Conservation (phyloP, 192 early-diverging fungal genomes). For the Mortierella alpina region DNA sequence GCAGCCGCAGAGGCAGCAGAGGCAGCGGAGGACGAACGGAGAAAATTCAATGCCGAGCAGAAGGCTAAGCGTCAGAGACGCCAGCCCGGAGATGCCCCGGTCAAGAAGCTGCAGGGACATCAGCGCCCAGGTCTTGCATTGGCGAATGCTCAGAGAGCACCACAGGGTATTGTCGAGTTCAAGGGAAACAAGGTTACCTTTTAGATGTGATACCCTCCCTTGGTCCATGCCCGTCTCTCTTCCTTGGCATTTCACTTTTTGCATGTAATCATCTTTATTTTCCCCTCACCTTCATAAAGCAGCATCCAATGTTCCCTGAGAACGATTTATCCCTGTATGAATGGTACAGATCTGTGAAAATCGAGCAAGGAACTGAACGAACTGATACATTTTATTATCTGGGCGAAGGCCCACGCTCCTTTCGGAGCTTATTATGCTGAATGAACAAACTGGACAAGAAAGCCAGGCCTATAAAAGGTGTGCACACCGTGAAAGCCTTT, state of each 20-base stretch:
- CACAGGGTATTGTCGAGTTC: constrained; percentile 64
- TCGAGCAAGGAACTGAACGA: background rate
- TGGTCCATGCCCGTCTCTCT: background rate
- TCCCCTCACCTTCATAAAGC: background rate
- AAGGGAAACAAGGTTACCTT: constrained; percentile 78
- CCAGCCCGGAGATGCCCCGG: constrained; percentile 31
- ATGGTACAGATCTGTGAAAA: background rate
- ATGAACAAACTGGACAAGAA: constrained; percentile 56
- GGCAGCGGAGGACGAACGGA: constrained; percentile 15
- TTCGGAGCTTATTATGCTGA: constrained; percentile 45
- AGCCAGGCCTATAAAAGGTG: constrained; percentile 60
- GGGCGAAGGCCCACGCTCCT: constrained; percentile 6
- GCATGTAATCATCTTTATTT: background rate
- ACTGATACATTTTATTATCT: constrained; percentile 17
- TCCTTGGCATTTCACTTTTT: background rate
- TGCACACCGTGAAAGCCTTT: constrained; percentile 60
- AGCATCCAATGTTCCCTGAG: background rate
- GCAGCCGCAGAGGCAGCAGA: constrained; percentile 11
- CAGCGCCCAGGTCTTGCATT: constrained; percentile 59
- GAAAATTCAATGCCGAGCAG: constrained; percentile 34
- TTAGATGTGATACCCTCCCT: constrained; percentile 21
- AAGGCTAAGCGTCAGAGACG: constrained; percentile 46
- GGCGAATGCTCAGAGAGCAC: constrained; percentile 56
- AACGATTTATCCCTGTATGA: too few species aligned
- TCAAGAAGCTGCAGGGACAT: constrained; percentile 51